A percentile compares a stretch with the other conserved stretches of the same genome.
phyloP scores from a whole-genome alignment of 108 stramenopile species.

The Cyclotella atomus region DNA sequence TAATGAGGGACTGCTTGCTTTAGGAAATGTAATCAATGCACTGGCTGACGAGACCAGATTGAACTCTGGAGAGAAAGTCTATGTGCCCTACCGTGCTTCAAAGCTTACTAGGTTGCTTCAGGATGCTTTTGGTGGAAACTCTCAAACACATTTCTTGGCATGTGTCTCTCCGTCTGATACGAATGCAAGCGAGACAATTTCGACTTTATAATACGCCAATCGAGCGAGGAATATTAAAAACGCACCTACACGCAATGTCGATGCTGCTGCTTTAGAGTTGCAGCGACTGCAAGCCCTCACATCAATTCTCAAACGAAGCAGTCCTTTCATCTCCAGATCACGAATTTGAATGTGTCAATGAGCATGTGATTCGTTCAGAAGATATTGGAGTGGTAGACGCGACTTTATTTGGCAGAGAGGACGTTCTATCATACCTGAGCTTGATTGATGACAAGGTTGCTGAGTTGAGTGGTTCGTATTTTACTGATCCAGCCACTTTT shows the following conservation, averaged over 20 bases:
- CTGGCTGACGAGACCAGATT: constrained; percentile 90
- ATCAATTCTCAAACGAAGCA: constrained; percentile 55
- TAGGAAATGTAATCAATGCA: constrained; percentile 98
- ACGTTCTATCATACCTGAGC: constrained; percentile 64
- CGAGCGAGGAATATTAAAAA: constrained; percentile 95
- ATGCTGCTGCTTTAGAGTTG: constrained; percentile 80
- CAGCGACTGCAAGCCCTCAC: constrained; percentile 71
- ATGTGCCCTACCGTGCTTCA: constrained; percentile 91
- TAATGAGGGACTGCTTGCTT: constrained; percentile 95
- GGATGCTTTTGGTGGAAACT: constrained; percentile 97
- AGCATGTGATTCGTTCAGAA: neutral
- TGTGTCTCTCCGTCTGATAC: constrained; percentile 94
- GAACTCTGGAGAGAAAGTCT: constrained; percentile 67
- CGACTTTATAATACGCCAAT: constrained; percentile 96
- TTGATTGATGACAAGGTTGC: constrained; percentile 49
- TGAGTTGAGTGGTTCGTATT: constrained; percentile 19
- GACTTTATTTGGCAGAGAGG: constrained; percentile 54
- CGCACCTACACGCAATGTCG: constrained; percentile 83
- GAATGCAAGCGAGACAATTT: constrained; percentile 92
- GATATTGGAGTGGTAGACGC: constrained; percentile 57
- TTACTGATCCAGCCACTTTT: constrained; percentile 1
- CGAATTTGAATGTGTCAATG: constrained; percentile 22
- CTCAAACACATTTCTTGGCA: constrained; percentile 91
- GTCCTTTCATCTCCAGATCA: constrained; percentile 16
- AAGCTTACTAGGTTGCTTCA: constrained; percentile 95